Base-by-base conservation (phyloP, 177 flowering plant species). In the Tripterygium wilfordii region DNA sequence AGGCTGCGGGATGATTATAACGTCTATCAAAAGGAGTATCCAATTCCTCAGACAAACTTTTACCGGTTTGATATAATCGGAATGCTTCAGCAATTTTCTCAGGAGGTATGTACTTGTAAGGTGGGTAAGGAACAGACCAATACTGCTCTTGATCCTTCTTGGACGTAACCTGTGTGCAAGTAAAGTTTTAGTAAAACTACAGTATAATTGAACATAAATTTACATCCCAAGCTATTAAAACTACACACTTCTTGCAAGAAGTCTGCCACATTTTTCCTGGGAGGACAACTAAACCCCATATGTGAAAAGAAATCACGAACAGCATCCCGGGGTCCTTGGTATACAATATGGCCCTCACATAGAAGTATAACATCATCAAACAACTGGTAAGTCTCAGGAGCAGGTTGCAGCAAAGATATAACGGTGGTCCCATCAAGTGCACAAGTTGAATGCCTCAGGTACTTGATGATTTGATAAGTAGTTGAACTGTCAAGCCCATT, bases 401-500 rank as follows among this genome's bases (percentile, higher is more conserved):
- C 82, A 56, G 91, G 95, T 60, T 88, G 96, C 62, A 88, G 72
- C 45, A 88, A 67, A 42, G 96, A 88, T 49, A 88, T 72, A 10
- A 88, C 73, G 5, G 96, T 83, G 36, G 96, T 88, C 31, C 82
- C 86, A 71, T 79, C 95, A 25, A 83, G 81, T 36, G 87, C 82
- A 55, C 36, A 64, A 29, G 88, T 83, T 33, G 76, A 81, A 77
- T 81, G 89, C 61, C 62, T 71, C 23, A 88, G 85, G 71, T 85
- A 83, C 62, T 76, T 83, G 64, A 88, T 70, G 29, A 88, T 85
- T 60, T 88, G 91, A 63, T 78, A 77, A 24, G 96, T 83, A 16
- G 96, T 88, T 46, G 95, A 77, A 58, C 96, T 88, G 54, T 88
- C 96, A 56, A 88, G 89, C 39, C 96, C 96, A 65, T 70, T 85